Percentiles rank a stretch among this genome's conserved stretches.
Evolutionary conservation across 495 filamentous ascomycete genomes (phyloP).

Genomic region (Penicillium roqueforti): DNA sequence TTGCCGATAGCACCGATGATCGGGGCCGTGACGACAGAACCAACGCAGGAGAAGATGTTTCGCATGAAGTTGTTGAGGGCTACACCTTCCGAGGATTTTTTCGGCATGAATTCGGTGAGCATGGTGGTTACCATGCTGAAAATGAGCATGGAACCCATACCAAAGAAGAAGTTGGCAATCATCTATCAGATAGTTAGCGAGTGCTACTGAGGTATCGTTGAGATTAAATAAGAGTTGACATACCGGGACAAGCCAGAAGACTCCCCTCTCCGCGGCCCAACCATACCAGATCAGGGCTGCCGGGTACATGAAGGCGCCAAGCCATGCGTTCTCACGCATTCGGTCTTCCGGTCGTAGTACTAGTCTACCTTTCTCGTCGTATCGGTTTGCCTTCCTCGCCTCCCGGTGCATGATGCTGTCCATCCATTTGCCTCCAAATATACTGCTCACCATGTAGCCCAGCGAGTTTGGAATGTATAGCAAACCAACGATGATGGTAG

Average conservation of each 20-base stretch:
- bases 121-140: slow-evolving; percentile 76
- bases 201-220: background rate
- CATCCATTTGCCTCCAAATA: slow-evolving; percentile 81
- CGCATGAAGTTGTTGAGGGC: slow-evolving; percentile 74
- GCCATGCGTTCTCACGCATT: slow-evolving; percentile 84
- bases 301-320: slow-evolving; percentile 74
- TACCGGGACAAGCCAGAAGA: slow-evolving; percentile 62
- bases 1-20: slow-evolving; percentile 78
- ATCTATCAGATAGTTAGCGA: slow-evolving; percentile 34
- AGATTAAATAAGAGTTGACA: slow-evolving; percentile 28
- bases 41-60: slow-evolving; percentile 82
- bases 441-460: slow-evolving; percentile 70
- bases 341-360: slow-evolving; percentile 81
- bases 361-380: slow-evolving; percentile 64
- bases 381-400: slow-evolving; percentile 65
- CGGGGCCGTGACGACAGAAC: slow-evolving; percentile 68
- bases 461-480: slow-evolving; percentile 77
- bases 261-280: slow-evolving; percentile 56
- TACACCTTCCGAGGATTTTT: slow-evolving; percentile 66
- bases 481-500: slow-evolving; percentile 67
- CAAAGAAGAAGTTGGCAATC: slow-evolving; percentile 86
- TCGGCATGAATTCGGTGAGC: slow-evolving; percentile 88
- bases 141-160: slow-evolving; percentile 82
- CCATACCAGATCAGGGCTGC: slow-evolving; percentile 63
- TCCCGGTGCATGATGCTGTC: slow-evolving; percentile 86